These are phyloP conservation scores for Zymoseptoria tritici DNA, from an alignment of 2,329 filamentous ascomycete species.

Conservation along the genomic window DNA sequence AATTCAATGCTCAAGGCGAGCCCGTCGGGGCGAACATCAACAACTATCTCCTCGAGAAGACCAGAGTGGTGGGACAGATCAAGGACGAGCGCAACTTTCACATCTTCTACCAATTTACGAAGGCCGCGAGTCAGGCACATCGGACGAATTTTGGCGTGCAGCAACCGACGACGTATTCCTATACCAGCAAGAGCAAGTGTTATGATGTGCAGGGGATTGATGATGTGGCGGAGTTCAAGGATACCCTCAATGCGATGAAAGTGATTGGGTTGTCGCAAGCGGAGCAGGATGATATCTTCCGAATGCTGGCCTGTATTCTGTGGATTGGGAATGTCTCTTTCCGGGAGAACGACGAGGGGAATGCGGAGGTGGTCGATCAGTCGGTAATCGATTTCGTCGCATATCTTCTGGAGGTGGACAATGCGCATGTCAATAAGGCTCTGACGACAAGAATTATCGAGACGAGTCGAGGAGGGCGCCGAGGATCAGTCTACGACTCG, in stretches of 20 bases:
- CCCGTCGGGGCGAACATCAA: conserved; percentile 95
- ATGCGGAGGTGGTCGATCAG: conserved; percentile 77
- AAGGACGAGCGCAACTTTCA: conserved; percentile 95
- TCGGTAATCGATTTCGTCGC: conserved; percentile 92
- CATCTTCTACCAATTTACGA: conserved; percentile 99
- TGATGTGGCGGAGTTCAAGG: conserved; percentile 78
- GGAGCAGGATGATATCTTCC: conserved; percentile 94
- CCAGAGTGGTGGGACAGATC: conserved; percentile 90
- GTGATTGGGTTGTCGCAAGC: conserved; percentile 80
- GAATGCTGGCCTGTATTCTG: conserved; percentile 82
- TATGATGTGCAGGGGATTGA: conserved; percentile 92
- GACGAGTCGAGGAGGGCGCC: conserved; percentile 56
- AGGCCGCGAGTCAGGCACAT: conserved; percentile 82
- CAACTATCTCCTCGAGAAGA: conserved; percentile 95
- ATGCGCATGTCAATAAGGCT: conserved; percentile 71
- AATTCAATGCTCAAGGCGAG: conserved; percentile 87
- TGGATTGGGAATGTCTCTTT: conserved; percentile 96
- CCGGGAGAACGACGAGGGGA: conserved; percentile 77
- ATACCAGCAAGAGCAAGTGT: conserved; percentile 91
- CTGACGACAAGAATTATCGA: conserved; percentile 84
- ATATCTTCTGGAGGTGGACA: conserved; percentile 82
- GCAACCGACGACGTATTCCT: conserved; percentile 83
- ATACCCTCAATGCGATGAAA: conserved; percentile 90
- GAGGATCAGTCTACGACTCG: conserved; percentile 62
- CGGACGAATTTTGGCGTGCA: conserved; percentile 85